Percentiles rank a stretch among this genome's conserved stretches.
Evolutionary conservation across 2,329 filamentous ascomycete genomes (phyloP).

Genomic region (Phaeosphaeriaceae sp.): DNA sequence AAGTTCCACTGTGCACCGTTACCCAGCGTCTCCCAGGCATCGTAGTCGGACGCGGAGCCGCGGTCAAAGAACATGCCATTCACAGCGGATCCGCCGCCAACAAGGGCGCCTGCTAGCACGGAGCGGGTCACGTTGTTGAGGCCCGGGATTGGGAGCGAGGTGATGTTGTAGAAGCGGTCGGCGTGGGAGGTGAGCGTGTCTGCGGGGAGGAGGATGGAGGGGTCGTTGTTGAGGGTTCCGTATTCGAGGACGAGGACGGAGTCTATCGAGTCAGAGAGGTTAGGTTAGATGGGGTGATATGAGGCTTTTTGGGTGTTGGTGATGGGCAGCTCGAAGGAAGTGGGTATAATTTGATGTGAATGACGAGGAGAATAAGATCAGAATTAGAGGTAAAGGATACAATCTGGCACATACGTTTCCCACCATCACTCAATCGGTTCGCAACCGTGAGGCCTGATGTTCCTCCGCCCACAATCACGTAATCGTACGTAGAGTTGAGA

Average conservation of each 20-base stretch:
- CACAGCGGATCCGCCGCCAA: conserved; percentile 40
- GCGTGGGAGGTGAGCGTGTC: conserved; percentile 5
- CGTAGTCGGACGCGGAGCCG: conserved; percentile 42
- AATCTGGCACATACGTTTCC: conserved; percentile 7
- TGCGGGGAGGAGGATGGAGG: conserved; percentile 12
- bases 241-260: conserved; percentile 23
- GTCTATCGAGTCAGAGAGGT: background rate
- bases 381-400: no score
- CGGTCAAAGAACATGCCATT: conserved; percentile 45
- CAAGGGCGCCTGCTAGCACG: conserved; percentile 25
- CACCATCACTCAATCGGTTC: conserved; percentile 23
- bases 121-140: conserved; percentile 13
- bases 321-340: no score
- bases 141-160: conserved; percentile 10
- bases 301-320: no score
- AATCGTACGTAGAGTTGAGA: conserved; percentile 22
- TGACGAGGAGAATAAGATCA: no score
- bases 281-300: no score
- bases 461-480: conserved; percentile 29
- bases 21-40: conserved; percentile 63
- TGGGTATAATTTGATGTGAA: no score
- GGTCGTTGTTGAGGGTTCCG: conserved; percentile 12
- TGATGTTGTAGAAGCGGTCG: conserved; percentile 17
- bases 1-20: conserved; percentile 53
- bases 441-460: conserved; percentile 29